Base-by-base conservation (phyloP, 2,329 filamentous ascomycete genomes). In the Ceratocystis lukuohia region DNA sequence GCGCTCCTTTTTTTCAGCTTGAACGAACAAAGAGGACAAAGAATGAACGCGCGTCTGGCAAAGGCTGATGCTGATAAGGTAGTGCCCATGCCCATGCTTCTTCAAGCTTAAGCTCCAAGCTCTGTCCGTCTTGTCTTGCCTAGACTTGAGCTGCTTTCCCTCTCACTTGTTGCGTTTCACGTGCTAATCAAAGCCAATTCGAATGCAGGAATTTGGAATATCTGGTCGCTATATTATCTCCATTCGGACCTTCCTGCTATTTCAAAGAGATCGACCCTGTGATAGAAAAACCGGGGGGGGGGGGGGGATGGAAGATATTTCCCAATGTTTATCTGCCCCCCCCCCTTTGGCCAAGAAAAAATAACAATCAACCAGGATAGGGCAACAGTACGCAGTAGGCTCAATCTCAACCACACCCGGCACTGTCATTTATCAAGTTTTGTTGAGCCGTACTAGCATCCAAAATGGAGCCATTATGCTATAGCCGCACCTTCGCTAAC, bases 21-120 rank as follows among this genome's bases (percentile, higher is more conserved):
- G 48, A 25, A 10, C 48, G 48, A 53, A 53, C 48, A 53, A 53
- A 53, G 48, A 53, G 22, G 48, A 53, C 48, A 53, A 53, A 53
- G 48, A 53, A 28, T 25, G 20, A 53, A 25, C 7, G 7, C 48
- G 48, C 48, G 48, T 25, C 48, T 28, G 48, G 48, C 48, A 53
- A 53, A 53, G 48, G 20, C 48, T 37, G 46, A 50, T 50, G 22
- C 10, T 12, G 45, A 48, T 48, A 48, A 25, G 48, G 20, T 37
- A 37, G 33, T 8, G 48, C 48, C 48, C 48, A 20, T 53, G 48
- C 20, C 48, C 53, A 59, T 59, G 53, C 33, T 37, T 37, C 33
- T 37, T 37, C 33, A 37, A 37, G 33, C 33, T 37, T 37, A 12
- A 37, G 33, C 33, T 33, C 53, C 25, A 30, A 25, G 50, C 20